phyloP scores from a whole-genome alignment of 306 rosid species.

The Prunus persica region DNA sequence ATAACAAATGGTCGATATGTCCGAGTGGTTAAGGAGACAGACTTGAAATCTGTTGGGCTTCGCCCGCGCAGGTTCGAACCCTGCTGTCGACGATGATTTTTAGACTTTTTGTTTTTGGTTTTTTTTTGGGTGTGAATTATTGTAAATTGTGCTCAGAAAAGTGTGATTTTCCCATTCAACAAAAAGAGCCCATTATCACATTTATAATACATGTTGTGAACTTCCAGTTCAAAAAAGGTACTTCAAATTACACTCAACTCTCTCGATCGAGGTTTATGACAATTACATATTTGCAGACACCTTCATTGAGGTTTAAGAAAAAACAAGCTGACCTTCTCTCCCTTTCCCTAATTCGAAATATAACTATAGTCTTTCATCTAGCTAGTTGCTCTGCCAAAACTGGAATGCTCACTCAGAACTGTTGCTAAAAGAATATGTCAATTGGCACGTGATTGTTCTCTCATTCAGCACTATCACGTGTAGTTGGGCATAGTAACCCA shows the following conservation, averaged over 20 bases:
- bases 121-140: neutral
- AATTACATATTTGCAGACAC: neutral
- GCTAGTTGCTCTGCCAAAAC: neutral
- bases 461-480: neutral
- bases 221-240: neutral
- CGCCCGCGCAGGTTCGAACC: conserved; percentile 32
- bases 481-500: neutral
- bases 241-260: neutral
- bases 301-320: neutral
- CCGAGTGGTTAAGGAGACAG: conserved; percentile 32
- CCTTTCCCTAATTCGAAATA: neutral
- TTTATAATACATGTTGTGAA: neutral
- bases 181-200: neutral
- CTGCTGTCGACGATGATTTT: conserved; percentile 6
- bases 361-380: neutral
- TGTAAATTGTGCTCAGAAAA: too few relatives aligned
- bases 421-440: neutral
- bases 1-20: neutral
- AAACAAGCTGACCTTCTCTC: neutral
- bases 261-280: neutral
- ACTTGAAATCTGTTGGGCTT: conserved; percentile 32
- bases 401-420: neutral
- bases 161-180: neutral
- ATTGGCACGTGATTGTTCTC: neutral
- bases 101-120: neutral